Evolutionary conservation across 768 basidiomycete genomes (phyloP).

Genomic region (Lentinula raphanica): DNA sequence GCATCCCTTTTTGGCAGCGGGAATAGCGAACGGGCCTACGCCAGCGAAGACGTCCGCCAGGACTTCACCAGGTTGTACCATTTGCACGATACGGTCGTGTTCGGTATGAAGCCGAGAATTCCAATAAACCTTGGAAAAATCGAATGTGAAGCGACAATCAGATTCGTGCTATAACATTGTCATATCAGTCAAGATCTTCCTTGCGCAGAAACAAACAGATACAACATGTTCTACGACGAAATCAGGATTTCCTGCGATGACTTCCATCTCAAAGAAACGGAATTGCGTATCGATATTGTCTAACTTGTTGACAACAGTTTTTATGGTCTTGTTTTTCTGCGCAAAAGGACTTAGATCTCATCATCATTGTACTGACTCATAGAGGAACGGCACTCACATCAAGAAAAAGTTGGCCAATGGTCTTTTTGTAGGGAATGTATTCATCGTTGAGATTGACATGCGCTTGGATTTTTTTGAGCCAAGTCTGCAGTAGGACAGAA

Average conservation of each 20-base stretch:
- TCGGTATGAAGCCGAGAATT: conserved; percentile 93
- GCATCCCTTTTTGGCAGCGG: conserved; percentile 88
- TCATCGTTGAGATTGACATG: conserved; percentile 89
- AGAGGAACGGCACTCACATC: conserved; percentile 61
- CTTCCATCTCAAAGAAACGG: conserved; percentile 94
- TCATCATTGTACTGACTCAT: neutral
- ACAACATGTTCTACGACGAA: conserved; percentile 84
- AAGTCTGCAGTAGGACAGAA: neutral
- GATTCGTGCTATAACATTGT: conserved; percentile 61
- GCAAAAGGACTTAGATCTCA: conserved; percentile 9
- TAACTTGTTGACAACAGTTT: conserved; percentile 94
- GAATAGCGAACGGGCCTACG: conserved; percentile 93
- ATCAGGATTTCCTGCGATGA: conserved; percentile 86
- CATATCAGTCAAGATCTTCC: neutral
- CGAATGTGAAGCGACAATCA: conserved; percentile 84
- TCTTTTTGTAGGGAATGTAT: conserved; percentile 84
- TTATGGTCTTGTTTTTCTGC: conserved; percentile 81
- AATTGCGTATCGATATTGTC: conserved; percentile 81
- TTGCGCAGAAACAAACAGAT: conserved; percentile 7
- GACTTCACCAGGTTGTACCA: conserved; percentile 71
- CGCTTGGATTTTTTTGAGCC: conserved; percentile 38
- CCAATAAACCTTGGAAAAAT: conserved; percentile 96
- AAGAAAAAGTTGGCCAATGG: conserved; percentile 89
- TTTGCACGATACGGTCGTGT: conserved; percentile 76
- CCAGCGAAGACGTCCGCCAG: conserved; percentile 95